These are phyloP conservation scores for Chaetomiaceae sp. DNA, from an alignment of 2,329 filamentous ascomycete species.

Conservation along the genomic window DNA sequence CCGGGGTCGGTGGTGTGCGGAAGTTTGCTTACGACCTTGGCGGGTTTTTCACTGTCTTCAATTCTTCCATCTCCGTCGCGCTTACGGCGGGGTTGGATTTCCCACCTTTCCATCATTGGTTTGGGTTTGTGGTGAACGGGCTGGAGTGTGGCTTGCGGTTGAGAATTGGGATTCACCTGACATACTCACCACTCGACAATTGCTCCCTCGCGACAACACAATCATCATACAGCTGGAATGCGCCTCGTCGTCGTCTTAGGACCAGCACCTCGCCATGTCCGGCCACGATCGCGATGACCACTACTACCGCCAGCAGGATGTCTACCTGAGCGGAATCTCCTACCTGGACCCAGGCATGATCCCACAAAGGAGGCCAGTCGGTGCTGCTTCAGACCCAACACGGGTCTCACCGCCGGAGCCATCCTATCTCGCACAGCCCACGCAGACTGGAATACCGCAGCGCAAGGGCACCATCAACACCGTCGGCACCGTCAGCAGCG, in stretches of 20 bases:
- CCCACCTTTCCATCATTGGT: too few species aligned
- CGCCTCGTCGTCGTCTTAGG: neutral
- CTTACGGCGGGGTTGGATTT: neutral
- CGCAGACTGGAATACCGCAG: slow-evolving; percentile 2
- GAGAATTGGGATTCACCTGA: too few species aligned
- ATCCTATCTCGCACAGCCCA: neutral
- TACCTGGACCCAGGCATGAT: neutral
- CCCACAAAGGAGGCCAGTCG: neutral
- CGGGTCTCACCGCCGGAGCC: neutral
- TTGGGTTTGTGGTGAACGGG: too few species aligned
- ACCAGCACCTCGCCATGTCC: slow-evolving; percentile 10
- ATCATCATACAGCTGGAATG: neutral
- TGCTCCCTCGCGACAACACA: neutral
- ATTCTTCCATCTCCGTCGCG: too few species aligned
- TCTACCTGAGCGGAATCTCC: neutral
- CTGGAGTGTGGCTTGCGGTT: too few species aligned
- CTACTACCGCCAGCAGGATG: slow-evolving; percentile 1
- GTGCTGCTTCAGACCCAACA: neutral
- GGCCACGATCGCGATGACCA: slow-evolving; percentile 5
- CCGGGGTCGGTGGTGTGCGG: neutral
- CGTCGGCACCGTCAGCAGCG: neutral
- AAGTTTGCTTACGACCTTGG: neutral
- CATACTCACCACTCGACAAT: too few species aligned
- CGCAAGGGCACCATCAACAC: slow-evolving; percentile 19
- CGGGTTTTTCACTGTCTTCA: neutral